These are phyloP conservation scores for Skeletonema marinoi DNA, from an alignment of 108 stramenopile species.

Conservation along the genomic window DNA sequence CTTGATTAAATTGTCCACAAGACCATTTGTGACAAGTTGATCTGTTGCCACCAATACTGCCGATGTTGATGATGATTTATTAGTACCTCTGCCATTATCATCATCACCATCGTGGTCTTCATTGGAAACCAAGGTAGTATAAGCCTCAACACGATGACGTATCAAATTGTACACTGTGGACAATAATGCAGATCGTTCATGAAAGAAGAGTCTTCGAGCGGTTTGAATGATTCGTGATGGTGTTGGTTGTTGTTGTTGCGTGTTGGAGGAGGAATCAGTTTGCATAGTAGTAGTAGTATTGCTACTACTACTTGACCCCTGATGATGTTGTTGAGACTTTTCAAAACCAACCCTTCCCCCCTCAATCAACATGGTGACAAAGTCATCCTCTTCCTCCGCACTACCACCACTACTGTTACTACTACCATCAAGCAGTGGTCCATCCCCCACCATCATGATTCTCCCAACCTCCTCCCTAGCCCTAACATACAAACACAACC, in stretches of 20 bases:
- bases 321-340: background rate
- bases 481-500: conserved; percentile 53
- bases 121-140: background rate
- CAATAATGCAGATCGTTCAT: conserved; percentile 34
- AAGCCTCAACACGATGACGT: conserved; percentile 36
- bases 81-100: background rate
- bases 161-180: conserved; percentile 29
- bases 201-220: conserved; percentile 40
- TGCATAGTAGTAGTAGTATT: background rate
- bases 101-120: background rate
- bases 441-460: background rate
- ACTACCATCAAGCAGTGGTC: background rate
- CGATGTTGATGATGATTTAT: background rate
- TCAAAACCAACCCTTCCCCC: conserved; percentile 16
- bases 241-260: background rate
- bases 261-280: background rate
- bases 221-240: background rate
- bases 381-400: conserved; percentile 6
- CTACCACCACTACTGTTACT: background rate
- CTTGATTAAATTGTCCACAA: conserved; percentile 60
- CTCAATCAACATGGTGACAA: conserved; percentile 19
- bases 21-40: conserved; percentile 51
- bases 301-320: background rate
- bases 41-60: conserved; percentile 59
- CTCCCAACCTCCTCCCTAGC: conserved; percentile 17